Conservation (phyloP, 768 basidiomycete species). For the Clitopilus hobsonii region DNA sequence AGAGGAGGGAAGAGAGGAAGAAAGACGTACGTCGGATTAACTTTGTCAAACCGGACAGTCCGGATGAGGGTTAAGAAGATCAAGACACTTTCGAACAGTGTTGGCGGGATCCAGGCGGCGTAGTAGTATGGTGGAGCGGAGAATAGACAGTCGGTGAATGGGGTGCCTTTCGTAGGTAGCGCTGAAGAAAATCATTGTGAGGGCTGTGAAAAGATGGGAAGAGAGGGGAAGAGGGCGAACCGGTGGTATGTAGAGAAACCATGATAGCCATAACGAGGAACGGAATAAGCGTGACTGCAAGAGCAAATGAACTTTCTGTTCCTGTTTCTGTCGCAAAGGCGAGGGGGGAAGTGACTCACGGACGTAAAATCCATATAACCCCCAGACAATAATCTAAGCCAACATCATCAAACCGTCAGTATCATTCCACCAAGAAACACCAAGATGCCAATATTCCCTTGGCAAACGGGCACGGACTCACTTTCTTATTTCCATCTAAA, state of each 20-base stretch:
- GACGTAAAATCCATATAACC: neutral
- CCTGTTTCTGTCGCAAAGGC: neutral
- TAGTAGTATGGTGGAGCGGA: constrained; percentile 13
- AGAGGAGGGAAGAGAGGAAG: neutral
- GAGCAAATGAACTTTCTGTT: neutral
- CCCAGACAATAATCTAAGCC: neutral
- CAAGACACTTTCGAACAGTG: constrained; percentile 17
- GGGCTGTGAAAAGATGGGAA: neutral
- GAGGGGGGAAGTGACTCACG: neutral
- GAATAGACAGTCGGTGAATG: constrained; percentile 15
- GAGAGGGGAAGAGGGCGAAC: constrained; percentile 3
- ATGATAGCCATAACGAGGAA: neutral
- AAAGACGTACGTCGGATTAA: constrained; percentile 11
- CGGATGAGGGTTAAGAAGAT: constrained; percentile 15
- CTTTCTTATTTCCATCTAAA: constrained; percentile 12
- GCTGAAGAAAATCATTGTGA: constrained; percentile 2
- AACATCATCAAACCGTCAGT: neutral
- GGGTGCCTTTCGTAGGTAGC: constrained; percentile 1
- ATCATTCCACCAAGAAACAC: neutral
- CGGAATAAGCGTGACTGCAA: neutral
- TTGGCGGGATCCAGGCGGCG: constrained; percentile 16
- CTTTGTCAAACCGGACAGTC: constrained; percentile 6
- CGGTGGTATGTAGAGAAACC: neutral
- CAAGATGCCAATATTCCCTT: neutral
- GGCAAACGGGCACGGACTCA: neutral